These are phyloP conservation scores for Pholiota conissans DNA, from an alignment of 768 basidiomycete genomes.

Conservation along the genomic window DNA sequence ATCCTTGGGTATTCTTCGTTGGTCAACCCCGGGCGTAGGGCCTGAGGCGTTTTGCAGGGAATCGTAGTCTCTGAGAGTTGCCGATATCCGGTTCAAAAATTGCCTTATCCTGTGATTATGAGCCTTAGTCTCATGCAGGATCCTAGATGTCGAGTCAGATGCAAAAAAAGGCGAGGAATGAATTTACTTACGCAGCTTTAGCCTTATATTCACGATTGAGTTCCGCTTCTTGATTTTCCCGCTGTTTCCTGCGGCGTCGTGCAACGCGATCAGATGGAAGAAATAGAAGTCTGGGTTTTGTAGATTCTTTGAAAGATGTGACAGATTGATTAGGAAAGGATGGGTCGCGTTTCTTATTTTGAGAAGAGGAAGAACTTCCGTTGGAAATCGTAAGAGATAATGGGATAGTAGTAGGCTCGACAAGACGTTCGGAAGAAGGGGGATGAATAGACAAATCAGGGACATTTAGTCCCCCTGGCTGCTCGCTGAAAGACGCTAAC, in stretches of 20 bases:
- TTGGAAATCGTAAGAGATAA: conserved; percentile 6
- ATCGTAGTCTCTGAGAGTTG: conserved; percentile 66
- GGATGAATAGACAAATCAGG: conserved; percentile 22
- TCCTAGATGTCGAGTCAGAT: conserved; percentile 33
- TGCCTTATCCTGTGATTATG: conserved; percentile 73
- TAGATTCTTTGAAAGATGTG: conserved; percentile 11
- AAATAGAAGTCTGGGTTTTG: conserved; percentile 1
- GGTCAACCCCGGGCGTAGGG: conserved; percentile 44
- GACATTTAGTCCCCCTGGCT: conserved; percentile 9
- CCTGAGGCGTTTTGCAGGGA: conserved; percentile 52
- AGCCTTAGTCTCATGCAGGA: conserved; percentile 55
- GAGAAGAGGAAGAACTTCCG: conserved; percentile 18
- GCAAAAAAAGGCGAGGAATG: conserved; percentile 2
- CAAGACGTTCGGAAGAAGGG: conserved; percentile 18
- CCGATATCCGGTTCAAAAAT: conserved; percentile 64
- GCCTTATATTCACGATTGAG: conserved; percentile 57
- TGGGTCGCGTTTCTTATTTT: conserved; percentile 5
- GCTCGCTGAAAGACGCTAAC: conserved; percentile 1
- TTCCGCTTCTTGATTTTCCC: conserved; percentile 45
- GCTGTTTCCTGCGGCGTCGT: conserved; percentile 30
- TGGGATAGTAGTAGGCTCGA: conserved; percentile 7
- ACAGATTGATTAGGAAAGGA: conserved; percentile 11
- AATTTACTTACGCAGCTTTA: conserved; percentile 48
- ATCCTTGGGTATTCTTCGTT: conserved; percentile 57
- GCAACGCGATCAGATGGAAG: background rate